Percentiles rank a stretch among this genome's conserved stretches.
Evolutionary conservation across 768 basidiomycete genomes (phyloP).

Genomic region (Phaffia tasmanica): DNA sequence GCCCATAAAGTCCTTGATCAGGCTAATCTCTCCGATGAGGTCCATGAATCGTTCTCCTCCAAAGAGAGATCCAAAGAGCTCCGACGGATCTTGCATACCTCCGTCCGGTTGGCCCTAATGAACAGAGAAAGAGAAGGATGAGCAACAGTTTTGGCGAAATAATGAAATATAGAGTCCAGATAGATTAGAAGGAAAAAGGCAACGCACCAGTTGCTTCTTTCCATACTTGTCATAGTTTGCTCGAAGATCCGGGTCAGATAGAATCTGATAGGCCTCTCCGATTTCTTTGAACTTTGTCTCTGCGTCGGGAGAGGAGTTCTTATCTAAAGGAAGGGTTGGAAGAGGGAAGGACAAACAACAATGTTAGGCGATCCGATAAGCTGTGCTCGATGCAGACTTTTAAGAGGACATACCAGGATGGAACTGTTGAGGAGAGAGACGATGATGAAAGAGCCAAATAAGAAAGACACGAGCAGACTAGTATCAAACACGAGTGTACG

Average conservation of each 20-base stretch:
- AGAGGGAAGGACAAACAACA: background rate
- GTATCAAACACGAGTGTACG: background rate
- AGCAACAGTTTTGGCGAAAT: background rate
- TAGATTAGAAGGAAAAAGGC: background rate
- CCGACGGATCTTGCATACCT: conserved; percentile 80
- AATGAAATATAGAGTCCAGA: background rate
- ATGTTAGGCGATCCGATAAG: too few species aligned
- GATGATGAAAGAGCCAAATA: conserved; percentile 8
- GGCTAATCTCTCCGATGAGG: conserved; percentile 78
- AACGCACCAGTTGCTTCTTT: conserved; percentile 58
- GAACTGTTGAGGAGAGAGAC: conserved; percentile 17
- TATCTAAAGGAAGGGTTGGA: conserved; percentile 44
- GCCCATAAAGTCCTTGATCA: conserved; percentile 53
- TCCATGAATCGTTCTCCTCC: conserved; percentile 72
- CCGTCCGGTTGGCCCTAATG: conserved; percentile 57
- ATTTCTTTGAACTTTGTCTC: conserved; percentile 96
- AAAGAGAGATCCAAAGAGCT: conserved; percentile 91
- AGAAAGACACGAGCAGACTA: background rate
- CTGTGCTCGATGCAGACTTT: too few species aligned
- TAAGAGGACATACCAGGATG: conserved; percentile 61
- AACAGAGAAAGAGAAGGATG: background rate
- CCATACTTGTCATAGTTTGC: conserved; percentile 93
- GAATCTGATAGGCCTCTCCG: conserved; percentile 91
- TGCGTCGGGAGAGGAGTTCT: conserved; percentile 83
- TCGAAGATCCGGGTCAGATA: conserved; percentile 56